A percentile compares a stretch with the other conserved stretches of the same genome.
Conservation (phyloP, 768 basidiomycete genomes). For the Leucocoprinus sp. region DNA sequence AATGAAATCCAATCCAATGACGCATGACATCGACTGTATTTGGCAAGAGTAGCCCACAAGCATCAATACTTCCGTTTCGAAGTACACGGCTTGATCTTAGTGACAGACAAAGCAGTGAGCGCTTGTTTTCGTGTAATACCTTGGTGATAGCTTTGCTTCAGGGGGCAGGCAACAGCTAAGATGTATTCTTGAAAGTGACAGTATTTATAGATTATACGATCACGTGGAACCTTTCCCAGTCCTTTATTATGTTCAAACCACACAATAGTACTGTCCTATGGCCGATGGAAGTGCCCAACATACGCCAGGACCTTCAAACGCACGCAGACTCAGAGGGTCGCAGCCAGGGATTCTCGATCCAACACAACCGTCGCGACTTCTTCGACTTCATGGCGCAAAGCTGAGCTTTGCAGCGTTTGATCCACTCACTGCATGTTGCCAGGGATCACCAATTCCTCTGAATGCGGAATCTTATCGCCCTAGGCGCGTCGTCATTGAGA, state of each 20-base stretch:
- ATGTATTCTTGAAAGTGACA: neutral
- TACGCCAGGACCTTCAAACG: constrained; percentile 18
- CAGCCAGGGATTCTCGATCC: constrained; percentile 61
- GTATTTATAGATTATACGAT: neutral
- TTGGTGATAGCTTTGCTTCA: no score
- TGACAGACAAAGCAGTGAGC: no score
- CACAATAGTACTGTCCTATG: neutral
- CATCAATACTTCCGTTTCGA: neutral
- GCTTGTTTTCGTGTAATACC: no score
- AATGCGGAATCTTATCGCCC: constrained; percentile 44
- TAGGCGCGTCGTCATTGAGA: constrained; percentile 72
- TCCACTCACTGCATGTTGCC: constrained; percentile 50
- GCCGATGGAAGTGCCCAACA: constrained; percentile 4
- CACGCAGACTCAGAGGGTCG: constrained; percentile 30
- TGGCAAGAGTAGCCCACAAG: neutral
- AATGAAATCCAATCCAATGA: neutral
- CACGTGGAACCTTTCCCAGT: neutral
- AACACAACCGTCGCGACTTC: constrained; percentile 50
- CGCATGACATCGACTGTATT: neutral
- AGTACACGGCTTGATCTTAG: neutral
- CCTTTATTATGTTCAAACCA: neutral
- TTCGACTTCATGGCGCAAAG: constrained; percentile 49
- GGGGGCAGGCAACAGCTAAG: neutral
- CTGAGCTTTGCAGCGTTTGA: constrained; percentile 74
- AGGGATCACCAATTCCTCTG: constrained; percentile 30